Evolutionary conservation across 257 asterid genomes (phyloP), one percentile per base, ranked within the genome.

Genomic region (Jasminum sambac): DNA sequence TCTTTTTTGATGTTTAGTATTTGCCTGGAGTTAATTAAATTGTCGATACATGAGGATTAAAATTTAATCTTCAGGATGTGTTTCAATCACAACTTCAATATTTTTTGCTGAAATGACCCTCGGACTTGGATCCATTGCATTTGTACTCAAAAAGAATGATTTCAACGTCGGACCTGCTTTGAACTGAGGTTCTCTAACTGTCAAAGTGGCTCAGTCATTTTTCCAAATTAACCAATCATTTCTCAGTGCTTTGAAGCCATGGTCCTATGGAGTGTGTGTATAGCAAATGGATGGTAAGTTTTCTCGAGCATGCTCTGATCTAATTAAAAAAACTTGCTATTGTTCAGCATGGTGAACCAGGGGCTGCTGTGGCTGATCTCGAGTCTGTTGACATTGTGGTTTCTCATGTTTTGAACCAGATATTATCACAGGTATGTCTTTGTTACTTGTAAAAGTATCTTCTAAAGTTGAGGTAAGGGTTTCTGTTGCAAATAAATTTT

Each of bases 331-430:
- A 19, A 63, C 70, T 30, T 61, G 67, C 60, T 40, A 79, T 73
- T 76, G 68, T 75, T 66, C 90, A 94, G 99, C 99, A 94, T 80
- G 99, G 96, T 66, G 99, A 94, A 81, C 89, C 96, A 66, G 98
- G 99, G 66, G 99, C 96, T 83, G 99, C 96, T 71, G 95, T 94
- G 77, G 96, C 97, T 78, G 99, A 91, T 76, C 76, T 88, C 67
- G 90, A 94, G 81, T 88, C 89, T 30, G 96, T 91, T 59, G 99
- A 94, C 79, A 84, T 89, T 77, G 84, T 94, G 63, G 96, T 94
- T 68, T 83, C 98, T 72, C 99, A 91, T 84, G 96, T 94, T 74
- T 78, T 94, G 78, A 82, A 78, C 73, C 96, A 89, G 89, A 89
- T 94, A 76, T 73, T 94, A 74, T 89, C 96, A 58, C 73, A 77